phyloP scores from a whole-genome alignment of 169 alveolate genomes.

The Cryptosporidium sp. region DNA sequence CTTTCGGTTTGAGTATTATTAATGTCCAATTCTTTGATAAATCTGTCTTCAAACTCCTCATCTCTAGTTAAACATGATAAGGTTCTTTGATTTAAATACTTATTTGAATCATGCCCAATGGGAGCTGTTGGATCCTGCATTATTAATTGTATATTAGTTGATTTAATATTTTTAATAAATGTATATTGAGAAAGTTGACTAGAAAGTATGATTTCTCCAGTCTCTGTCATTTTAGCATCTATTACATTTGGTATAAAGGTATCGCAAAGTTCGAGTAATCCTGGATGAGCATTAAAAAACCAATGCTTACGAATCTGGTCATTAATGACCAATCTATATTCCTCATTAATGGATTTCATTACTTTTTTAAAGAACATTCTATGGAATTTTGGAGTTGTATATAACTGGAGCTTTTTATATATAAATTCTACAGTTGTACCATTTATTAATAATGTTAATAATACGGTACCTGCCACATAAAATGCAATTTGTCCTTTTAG shows the following conservation, averaged over 20 bases:
- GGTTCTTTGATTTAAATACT: conserved; percentile 41
- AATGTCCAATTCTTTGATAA: conserved; percentile 15
- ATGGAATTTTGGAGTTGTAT: conserved; percentile 62
- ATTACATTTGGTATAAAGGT: conserved; percentile 55
- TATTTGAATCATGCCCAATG: not conserved
- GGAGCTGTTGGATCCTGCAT: conserved; percentile 64
- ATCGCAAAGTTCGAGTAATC: conserved; percentile 52
- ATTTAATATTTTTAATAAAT: conserved; percentile 36
- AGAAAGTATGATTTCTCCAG: conserved; percentile 57
- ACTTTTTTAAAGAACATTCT: conserved; percentile 61
- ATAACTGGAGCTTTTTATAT: conserved; percentile 68
- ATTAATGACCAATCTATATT: conserved; percentile 18
- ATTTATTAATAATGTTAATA: conserved; percentile 77
- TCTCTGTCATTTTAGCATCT: conserved; percentile 54
- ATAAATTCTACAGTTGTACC: conserved; percentile 78
- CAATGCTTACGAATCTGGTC: conserved; percentile 43
- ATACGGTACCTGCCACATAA: conserved; percentile 80
- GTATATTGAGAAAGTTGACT: conserved; percentile 1
- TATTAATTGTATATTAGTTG: conserved; percentile 14
- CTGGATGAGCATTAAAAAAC: conserved; percentile 75
- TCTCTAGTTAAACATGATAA: conserved; percentile 61
- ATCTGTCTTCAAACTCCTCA: conserved; percentile 44
- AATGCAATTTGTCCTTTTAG: conserved; percentile 77
- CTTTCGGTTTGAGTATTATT: not conserved
- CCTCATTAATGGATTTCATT: conserved; percentile 68